Conservation (phyloP, 2,329 filamentous ascomycete genomes). For the Septoria petroselini region DNA sequence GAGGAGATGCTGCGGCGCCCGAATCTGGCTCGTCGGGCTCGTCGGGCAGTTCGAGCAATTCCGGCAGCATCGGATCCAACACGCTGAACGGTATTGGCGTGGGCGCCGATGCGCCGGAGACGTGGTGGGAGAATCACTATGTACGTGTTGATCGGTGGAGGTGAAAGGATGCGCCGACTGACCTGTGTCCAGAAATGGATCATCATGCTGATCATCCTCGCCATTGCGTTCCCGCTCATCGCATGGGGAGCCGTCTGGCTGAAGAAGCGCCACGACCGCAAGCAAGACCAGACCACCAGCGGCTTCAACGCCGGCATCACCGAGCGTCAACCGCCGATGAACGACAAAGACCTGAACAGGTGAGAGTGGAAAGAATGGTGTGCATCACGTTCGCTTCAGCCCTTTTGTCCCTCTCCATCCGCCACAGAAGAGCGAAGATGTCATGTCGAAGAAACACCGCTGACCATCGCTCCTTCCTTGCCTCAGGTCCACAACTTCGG, state of each 20-base stretch:
- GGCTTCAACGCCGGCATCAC: constrained; percentile 42
- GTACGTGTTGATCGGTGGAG: constrained; percentile 24
- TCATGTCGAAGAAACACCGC: background rate
- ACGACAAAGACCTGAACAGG: constrained; percentile 15
- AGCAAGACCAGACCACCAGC: constrained; percentile 52
- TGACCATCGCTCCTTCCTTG: background rate
- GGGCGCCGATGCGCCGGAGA: background rate
- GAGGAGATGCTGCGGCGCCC: background rate
- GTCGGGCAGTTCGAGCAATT: background rate
- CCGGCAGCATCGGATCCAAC: background rate
- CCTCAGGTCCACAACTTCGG: background rate
- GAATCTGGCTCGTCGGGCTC: background rate
- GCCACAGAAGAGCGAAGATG: background rate
- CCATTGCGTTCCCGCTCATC: constrained; percentile 64
- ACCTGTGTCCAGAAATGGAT: constrained; percentile 60
- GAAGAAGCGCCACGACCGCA: constrained; percentile 70
- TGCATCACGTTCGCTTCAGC: background rate
- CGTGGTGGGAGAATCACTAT: constrained; percentile 24
- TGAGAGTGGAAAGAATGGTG: constrained; percentile 4
- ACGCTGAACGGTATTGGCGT: background rate
- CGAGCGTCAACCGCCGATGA: constrained; percentile 28
- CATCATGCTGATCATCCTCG: constrained; percentile 72
- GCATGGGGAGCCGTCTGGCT: constrained; percentile 67
- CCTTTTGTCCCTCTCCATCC: background rate
- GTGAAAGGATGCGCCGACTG: no score